phyloP scores from a whole-genome alignment of 495 filamentous ascomycete species.

The Penicillium canariense region DNA sequence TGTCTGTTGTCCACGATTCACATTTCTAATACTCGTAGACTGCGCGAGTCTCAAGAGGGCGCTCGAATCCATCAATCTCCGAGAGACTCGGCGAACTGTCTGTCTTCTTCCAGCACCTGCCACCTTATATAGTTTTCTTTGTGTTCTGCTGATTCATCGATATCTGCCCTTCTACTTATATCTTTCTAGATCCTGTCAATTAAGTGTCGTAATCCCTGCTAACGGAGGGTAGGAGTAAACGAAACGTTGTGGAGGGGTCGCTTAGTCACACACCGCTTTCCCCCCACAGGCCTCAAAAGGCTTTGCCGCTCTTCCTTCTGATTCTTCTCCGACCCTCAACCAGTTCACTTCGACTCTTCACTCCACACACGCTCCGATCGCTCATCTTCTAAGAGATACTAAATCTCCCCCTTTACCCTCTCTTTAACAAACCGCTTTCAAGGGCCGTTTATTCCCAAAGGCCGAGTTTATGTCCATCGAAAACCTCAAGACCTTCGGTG shows the following conservation, averaged over 20 bases:
- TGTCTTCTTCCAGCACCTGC: no score
- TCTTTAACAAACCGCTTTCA: conserved; percentile 40
- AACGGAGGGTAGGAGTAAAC: background rate
- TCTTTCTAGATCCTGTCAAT: background rate
- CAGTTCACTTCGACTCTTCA: conserved; percentile 21
- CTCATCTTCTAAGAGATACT: conserved; percentile 36
- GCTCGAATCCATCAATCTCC: no score
- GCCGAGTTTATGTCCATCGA: conserved; percentile 99
- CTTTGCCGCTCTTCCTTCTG: conserved; percentile 35
- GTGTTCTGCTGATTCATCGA: no score
- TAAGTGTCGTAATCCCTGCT: background rate
- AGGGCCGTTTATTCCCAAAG: conserved; percentile 44
- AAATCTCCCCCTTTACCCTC: conserved; percentile 33
- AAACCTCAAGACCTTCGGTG: conserved; percentile 99
- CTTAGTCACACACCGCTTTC: conserved; percentile 42
- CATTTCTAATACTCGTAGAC: no score
- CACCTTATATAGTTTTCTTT: no score
- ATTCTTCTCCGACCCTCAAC: conserved; percentile 22
- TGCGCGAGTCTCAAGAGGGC: no score
- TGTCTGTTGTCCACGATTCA: background rate
- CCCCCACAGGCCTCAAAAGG: conserved; percentile 44
- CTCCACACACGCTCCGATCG: conserved; percentile 27
- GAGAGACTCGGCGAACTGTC: no score
- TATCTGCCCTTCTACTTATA: no score
- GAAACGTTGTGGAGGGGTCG: conserved; percentile 1